Base-by-base conservation (phyloP, 1,284 basidiomycete genomes). In the Ustilago xerochloae region DNA sequence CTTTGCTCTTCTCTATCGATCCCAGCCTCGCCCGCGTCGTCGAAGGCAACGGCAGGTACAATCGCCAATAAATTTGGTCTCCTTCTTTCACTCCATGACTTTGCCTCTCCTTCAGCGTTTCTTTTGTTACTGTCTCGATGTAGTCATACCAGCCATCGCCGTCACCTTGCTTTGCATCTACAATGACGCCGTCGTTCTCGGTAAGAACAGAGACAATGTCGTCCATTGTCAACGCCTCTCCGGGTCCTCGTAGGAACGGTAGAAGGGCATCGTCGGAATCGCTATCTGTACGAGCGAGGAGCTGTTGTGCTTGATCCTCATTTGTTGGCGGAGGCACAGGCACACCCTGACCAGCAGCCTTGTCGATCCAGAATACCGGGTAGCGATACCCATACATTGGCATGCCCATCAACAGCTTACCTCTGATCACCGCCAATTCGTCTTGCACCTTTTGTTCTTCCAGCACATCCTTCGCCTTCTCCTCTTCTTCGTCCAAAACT, bases 341-440 rank as follows among this genome's bases (percentile, higher is more conserved):
- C 1, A 50, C 20, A 24, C 71, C 71, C 33, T 65, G 62, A 12
- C 72, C 67, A 0, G 60, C 59, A 4, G 47, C 32, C 6, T 47
- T 49, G 39, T 70, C 60, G 60, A 75, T 48, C 50, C 55, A 70
- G 36, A 75, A 70, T 5, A 75, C 7, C 2, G 72, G 72, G 24
- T 75, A 75, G 18, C 56, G 63, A 18, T 75, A 75, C n/a, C 49
- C 63, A 32, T 75, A 75, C 63, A 75, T 63, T 0, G 72, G 72
- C 43, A 75, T 52, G 3, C 72, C 72, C 63, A 75, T 70, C 38
- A 75, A 52, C 3, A 70, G 51, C 41, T 75, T 65, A 0, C 56
- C 60, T n/a, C 60, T 4, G 16, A 66, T 59, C 22, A 43, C 6
- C 5, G 32, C 41, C 6, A 63, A 28, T 1, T 58, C 49, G 20